phyloP scores from a whole-genome alignment of 2,329 filamentous ascomycete species.

The Spiromastix sp. region DNA sequence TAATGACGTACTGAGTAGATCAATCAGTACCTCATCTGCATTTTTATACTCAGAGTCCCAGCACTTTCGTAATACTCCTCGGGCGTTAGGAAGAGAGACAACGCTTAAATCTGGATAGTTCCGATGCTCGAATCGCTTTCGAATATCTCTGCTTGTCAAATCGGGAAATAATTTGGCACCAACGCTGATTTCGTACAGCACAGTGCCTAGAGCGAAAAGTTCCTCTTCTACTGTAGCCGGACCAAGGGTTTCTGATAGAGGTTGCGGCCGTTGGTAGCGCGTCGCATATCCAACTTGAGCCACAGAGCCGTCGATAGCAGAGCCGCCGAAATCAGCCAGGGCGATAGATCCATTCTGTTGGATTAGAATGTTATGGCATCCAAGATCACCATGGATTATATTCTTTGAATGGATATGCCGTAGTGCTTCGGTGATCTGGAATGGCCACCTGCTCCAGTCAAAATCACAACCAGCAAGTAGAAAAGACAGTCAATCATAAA shows the following conservation, averaged over 20 bases:
- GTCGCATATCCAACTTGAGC: background rate
- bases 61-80: no score
- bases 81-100: no score
- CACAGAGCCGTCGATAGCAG: constrained; percentile 3
- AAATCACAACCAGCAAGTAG: no score
- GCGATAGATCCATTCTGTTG: background rate
- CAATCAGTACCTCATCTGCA: no score
- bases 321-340: constrained; percentile 7
- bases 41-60: no score
- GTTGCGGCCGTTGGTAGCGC: constrained; percentile 1
- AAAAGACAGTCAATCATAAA: no score
- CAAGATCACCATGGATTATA: constrained; percentile 5
- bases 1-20: no score
- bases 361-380: constrained; percentile 2
- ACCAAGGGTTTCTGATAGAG: background rate
- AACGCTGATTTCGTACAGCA: constrained; percentile 8
- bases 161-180: no score
- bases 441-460: constrained; percentile 3
- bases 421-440: background rate
- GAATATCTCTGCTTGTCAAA: no score
- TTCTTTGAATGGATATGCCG: constrained; percentile 1
- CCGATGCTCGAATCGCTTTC: no score
- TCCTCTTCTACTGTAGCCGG: constrained; percentile 5
- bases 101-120: no score
- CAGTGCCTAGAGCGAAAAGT: constrained; percentile 4